These are phyloP conservation scores for Astrephomene gubernaculifera DNA, from an alignment of 139 green algal genomes.

Conservation along the genomic window DNA sequence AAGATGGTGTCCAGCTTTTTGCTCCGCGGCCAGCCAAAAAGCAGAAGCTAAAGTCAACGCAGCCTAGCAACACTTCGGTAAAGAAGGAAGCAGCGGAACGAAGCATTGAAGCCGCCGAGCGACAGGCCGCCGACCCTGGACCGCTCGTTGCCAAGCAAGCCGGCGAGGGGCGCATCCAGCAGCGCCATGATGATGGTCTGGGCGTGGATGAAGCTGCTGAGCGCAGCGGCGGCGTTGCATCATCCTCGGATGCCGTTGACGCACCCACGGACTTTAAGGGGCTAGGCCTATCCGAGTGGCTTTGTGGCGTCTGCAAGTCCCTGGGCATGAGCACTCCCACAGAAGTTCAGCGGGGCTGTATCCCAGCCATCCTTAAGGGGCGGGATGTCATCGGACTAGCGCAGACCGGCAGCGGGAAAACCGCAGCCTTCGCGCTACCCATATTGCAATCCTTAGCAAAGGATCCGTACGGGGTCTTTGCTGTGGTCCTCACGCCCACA, in stretches of 20 bases:
- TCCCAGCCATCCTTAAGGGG: constrained; percentile 87
- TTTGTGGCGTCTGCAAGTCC: constrained; percentile 62
- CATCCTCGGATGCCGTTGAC: neutral
- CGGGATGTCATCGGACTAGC: constrained; percentile 91
- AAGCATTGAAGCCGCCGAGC: neutral
- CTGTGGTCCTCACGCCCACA: constrained; percentile 93
- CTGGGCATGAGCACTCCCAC: constrained; percentile 59
- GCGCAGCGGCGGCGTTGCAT: neutral
- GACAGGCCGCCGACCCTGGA: too few species aligned
- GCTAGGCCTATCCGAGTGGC: constrained; percentile 88
- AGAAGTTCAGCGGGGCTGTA: constrained; percentile 83
- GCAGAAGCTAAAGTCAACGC: neutral
- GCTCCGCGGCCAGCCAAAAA: constrained; percentile 9
- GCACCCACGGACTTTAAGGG: constrained; percentile 61
- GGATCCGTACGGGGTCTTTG: constrained; percentile 95
- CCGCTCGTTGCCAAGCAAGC: neutral
- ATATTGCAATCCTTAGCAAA: constrained; percentile 86
- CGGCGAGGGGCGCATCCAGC: neutral
- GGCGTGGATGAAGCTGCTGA: neutral
- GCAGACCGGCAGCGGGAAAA: constrained; percentile 97
- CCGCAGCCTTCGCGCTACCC: constrained; percentile 97
- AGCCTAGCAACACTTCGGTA: neutral
- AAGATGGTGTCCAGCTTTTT: neutral
- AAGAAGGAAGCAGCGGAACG: neutral
- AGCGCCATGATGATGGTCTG: neutral